Conservation (phyloP, 2,329 filamentous ascomycete genomes). For the Sclerotinia trifoliorum region DNA sequence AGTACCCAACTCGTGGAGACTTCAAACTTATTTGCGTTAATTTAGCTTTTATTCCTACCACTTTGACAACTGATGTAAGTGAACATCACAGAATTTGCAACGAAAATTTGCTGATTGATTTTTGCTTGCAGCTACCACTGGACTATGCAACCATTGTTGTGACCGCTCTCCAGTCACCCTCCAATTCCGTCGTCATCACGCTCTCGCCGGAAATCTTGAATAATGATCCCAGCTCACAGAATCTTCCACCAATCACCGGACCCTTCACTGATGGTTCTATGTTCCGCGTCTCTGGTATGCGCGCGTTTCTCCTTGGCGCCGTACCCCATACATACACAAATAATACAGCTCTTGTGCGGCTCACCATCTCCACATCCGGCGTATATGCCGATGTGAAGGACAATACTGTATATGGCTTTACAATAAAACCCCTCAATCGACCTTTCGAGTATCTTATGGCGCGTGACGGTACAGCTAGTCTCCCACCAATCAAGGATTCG, state of each 20-base stretch:
- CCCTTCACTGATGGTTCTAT: not conserved
- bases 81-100: not conserved
- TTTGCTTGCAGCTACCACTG: no score
- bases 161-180: no score
- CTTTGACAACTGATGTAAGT: not conserved
- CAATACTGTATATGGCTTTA: not conserved
- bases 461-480: not conserved
- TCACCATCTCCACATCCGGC: not conserved
- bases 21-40: not conserved
- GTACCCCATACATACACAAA: not conserved
- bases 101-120: not conserved
- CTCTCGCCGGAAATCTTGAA: not conserved
- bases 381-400: not conserved
- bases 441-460: not conserved
- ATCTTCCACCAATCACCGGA: not conserved
- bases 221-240: not conserved
- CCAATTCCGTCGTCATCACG: not conserved
- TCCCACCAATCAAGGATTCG: not conserved
- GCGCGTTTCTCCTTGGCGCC: not conserved
- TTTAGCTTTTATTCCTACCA: not conserved
- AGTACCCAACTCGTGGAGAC: not conserved
- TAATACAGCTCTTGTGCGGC: not conserved
- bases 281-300: not conserved
- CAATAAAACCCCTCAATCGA: not conserved
- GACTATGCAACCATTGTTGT: no score